Evolutionary conservation across 164 flowering plant species (phyloP), one percentile per base, ranked within the genome.

Genomic region (Paratinospora sagittata): DNA sequence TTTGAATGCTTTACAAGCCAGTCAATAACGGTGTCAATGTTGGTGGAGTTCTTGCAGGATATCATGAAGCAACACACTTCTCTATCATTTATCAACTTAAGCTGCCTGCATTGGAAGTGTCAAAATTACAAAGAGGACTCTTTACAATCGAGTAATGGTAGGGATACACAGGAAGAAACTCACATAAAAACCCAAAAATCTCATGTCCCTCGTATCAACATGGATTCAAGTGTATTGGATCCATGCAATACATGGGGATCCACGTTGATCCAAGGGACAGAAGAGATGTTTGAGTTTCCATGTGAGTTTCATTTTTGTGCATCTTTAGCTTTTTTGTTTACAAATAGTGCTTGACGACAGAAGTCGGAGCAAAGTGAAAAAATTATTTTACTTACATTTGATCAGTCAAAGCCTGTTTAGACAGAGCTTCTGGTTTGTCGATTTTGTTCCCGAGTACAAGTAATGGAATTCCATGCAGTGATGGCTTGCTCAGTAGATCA

Each of bases 371-470:
- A 39, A 39, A 39, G 43, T 39, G 43, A 64, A 41, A 21, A 23
- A 8, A 6, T 62, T 19, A 39, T 69, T 30, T 33, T 41, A 80
- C 92, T 80, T 79, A 89, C 93, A 90, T 89, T 80, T 86, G 84
- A 69, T 90, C 88, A 4, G 84, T 84, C 67, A 90, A 68, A 74
- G 81, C 88, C 65, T 83, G 82, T 73, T 86, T 86, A 7, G 89
- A 84, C 33, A 90, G 72, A 70, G 93, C 85, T 73, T 83, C 87
- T 19, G 84, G 81, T 74, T 86, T 88, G 84, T 90, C 96, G 66
- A 88, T 86, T 84, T 89, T 90, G 85, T 90, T 90, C 3, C 96
- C 96, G 41, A 90, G 81, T 19, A 90, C 96, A 67, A 90, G 83
- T 82, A 90, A 75, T 27, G 96, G 93, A 58, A 90, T 90, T 1